Evolutionary conservation across 2,329 filamentous ascomycete species (phyloP), one percentile per base, ranked within the genome.

Genomic region (Colletotrichum sp.): DNA sequence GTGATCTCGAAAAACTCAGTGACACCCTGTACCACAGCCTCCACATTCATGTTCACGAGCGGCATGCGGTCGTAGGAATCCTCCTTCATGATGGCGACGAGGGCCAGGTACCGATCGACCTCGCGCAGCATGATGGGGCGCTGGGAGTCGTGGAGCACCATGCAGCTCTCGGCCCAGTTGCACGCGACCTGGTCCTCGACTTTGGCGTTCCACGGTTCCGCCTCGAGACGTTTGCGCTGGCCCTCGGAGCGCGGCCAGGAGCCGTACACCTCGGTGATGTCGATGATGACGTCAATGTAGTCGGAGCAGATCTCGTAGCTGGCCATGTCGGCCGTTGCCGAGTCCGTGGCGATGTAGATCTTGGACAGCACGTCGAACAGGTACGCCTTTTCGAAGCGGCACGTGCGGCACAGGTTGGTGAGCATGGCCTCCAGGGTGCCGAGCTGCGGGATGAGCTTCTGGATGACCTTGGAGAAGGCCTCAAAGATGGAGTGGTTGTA

Each of bases 401-500:
- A 99, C 16, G 95, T 97, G 77, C 95, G 95, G 86, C 95, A 98
- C 57, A 99, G 91, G 79, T 96, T 97, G 81, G 98, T 98, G 81
- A 99, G 93, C 85, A 99, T 92, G 67, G 96, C 94, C 85, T 99
- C 97, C 72, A 99, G 92, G 30, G 96, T 98, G 8, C 96, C 95
- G 9, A 99, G 91, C 77, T 98, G 95, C 1, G 97, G 96, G 68
- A 99, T 96, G 34, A 99, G 91, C 84, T 98, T 98, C 85, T 99
- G 97, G 78, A 99, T 98, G 78, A 99, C 96, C 85, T 98, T 98
- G 87, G 94, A 96, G 84, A 99, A 98, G 66, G 97, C 97, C 85
- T 99, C 97, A 83, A 99, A 99, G 82, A 98, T 98, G 81, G 95
- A 98, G 86, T 98, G 96, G 84, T 99, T 97, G 89, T 99, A 99